A percentile compares a stretch with the other conserved stretches of the same genome.
Evolutionary conservation across 1,139 yeast genomes (phyloP).

Genomic region (Protomyces pachydermus): DNA sequence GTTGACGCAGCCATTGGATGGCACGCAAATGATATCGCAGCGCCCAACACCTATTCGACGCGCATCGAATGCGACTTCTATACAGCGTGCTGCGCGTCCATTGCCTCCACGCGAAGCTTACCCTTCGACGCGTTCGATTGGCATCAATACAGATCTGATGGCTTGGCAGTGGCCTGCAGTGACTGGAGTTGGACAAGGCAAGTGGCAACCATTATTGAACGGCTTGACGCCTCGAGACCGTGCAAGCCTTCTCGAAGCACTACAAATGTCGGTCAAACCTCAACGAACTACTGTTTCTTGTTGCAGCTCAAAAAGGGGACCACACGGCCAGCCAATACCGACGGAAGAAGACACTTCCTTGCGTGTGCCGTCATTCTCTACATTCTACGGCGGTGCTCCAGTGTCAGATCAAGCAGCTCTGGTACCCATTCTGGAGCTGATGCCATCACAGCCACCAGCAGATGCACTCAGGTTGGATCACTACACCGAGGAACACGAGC

Average conservation of each 20-base stretch:
- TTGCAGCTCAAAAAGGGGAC: background rate
- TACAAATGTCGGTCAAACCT: background rate
- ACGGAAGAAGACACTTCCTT: background rate
- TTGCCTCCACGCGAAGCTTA: background rate
- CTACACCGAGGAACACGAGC: slow-evolving; percentile 1
- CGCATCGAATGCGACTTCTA: background rate
- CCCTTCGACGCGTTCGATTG: slow-evolving; percentile 15
- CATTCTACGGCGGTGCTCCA: background rate
- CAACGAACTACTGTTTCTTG: background rate
- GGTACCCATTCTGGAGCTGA: background rate
- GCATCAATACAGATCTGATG: slow-evolving; percentile 9
- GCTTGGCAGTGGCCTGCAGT: background rate
- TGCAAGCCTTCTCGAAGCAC: background rate
- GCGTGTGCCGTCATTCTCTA: slow-evolving; percentile 10
- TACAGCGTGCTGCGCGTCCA: no score
- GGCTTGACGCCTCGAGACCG: background rate
- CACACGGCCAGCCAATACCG: background rate
- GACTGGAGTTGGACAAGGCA: background rate
- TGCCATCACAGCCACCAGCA: background rate
- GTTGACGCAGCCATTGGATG: background rate
- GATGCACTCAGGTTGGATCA: slow-evolving; percentile 6
- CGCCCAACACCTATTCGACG: background rate
- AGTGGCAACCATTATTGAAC: background rate
- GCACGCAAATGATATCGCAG: background rate
- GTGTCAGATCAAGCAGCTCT: background rate